A percentile compares a stretch with the other conserved stretches of the same genome.
Conservation (phyloP, 805 yeast genomes). For the Ogataea corticis region DNA sequence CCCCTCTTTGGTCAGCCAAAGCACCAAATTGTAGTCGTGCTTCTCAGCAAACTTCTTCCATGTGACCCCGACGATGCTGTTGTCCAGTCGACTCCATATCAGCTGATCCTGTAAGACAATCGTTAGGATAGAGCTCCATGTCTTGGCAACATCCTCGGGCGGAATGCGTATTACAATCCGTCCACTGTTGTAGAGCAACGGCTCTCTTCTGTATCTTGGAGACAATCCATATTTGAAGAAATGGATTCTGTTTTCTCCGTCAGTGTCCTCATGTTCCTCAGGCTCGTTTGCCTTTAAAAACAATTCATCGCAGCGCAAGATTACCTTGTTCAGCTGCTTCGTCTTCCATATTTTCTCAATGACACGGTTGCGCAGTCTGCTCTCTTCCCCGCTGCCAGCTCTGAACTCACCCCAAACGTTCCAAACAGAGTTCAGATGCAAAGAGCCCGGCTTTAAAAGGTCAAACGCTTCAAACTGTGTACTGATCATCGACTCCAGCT, state of each 20-base stretch:
- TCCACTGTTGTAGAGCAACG: slow-evolving; percentile 20
- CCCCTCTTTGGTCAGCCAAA: slow-evolving; percentile 21
- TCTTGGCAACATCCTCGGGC: slow-evolving; percentile 10
- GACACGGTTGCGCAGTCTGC: slow-evolving; percentile 16
- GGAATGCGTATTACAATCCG: slow-evolving; percentile 19
- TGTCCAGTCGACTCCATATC: slow-evolving; percentile 21
- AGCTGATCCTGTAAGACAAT: slow-evolving; percentile 19
- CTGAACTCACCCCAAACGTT: slow-evolving; percentile 22
- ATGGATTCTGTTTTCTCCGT: slow-evolving; percentile 14
- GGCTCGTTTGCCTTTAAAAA: slow-evolving; percentile 1
- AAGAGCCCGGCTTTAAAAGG: slow-evolving; percentile 8
- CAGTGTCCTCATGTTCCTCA: slow-evolving; percentile 3
- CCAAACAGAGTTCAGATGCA: slow-evolving; percentile 21
- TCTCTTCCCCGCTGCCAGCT: slow-evolving; percentile 2
- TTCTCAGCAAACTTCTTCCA: slow-evolving; percentile 17
- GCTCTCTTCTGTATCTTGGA: slow-evolving; percentile 21
- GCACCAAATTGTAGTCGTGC: slow-evolving; percentile 14
- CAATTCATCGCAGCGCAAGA: slow-evolving; percentile 12
- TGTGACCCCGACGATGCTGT: slow-evolving; percentile 20
- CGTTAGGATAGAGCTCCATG: slow-evolving; percentile 17
- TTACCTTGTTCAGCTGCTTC: slow-evolving; percentile 16
- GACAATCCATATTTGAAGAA: slow-evolving; percentile 23
- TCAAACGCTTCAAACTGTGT: slow-evolving; percentile 25
- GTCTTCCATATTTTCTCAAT: slow-evolving; percentile 23
- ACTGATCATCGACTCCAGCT: slow-evolving; percentile 15